Base-by-base conservation (phyloP, 345 rosid genomes). In the Rhodamnia argentea region DNA sequence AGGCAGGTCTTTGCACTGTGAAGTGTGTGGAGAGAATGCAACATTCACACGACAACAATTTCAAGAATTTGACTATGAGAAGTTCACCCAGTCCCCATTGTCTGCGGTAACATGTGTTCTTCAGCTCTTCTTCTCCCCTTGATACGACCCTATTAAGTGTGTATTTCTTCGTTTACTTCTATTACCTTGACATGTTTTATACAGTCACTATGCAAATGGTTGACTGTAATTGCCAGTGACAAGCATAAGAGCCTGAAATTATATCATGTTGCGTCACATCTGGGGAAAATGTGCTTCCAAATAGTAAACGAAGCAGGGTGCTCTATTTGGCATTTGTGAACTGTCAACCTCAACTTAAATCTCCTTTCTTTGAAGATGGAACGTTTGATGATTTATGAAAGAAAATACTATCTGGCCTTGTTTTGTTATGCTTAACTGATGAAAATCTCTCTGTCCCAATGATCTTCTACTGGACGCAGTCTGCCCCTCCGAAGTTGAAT, bases 21-120 rank as follows among this genome's bases (percentile, higher is more conserved):
- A 90, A 90, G 98, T 88, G 83, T 94, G 98, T 88, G 94, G 99
- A 86, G 98, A 95, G 86, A 90, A 90, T 88, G 47, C 95, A 55
- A 75, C 91, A 83, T 92, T 97, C 87, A 84, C 87, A 75, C 88
- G 86, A 86, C 90, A 92, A 87, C 89, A 89, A 59, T 97, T 97
- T 86, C 93, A 85, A 87, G 90, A 90, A 70, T 96, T 97, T 83
- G 98, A 97, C 86, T 97, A 97, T 47, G 99, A 94, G 93, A 93
- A 91, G 58, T 97, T 97, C 90, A 96, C 98, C 47, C 96, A 94
- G 52, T 92, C 96, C 84, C 98, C 96, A 32, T 84, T 95, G 82
- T 88, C 91, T 51, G 86, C 90, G 86, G 98, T 94, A 94, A 24
- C 47, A 81, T 84, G 29, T 40, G 24, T 82, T 82, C 37, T 82